A percentile compares a stretch with the other conserved stretches of the same genome.
Evolutionary conservation across 768 basidiomycete species (phyloP).

Genomic region (Cantharellus anzutake): DNA sequence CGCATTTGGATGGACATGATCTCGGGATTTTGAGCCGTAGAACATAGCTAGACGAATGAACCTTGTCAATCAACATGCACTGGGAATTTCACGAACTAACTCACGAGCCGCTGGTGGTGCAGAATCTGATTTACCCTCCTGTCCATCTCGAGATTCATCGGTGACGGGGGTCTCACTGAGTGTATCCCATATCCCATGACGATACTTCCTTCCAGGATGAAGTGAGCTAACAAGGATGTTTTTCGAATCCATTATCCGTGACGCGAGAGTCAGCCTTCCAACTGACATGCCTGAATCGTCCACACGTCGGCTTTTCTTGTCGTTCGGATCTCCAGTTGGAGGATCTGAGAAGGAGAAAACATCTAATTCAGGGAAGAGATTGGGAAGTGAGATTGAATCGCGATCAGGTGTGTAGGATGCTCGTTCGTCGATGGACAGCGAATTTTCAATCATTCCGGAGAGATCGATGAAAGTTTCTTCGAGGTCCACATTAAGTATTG

Average conservation of each 20-base stretch:
- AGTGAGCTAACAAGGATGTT: conserved; percentile 74
- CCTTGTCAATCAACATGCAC: neutral
- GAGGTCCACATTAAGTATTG: conserved; percentile 7
- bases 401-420: neutral
- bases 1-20: neutral
- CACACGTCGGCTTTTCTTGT: conserved; percentile 41
- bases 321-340: conserved; percentile 8
- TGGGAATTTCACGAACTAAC: neutral
- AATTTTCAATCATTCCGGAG: conserved; percentile 5
- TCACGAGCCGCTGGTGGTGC: conserved; percentile 7
- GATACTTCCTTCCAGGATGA: conserved; percentile 61
- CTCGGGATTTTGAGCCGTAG: neutral
- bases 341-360: conserved; percentile 30
- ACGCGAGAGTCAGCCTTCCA: conserved; percentile 55
- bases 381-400: conserved; percentile 21
- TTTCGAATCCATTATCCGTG: conserved; percentile 59
- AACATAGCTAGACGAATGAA: conserved; percentile 3
- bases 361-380: conserved; percentile 68
- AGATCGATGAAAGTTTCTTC: conserved; percentile 9
- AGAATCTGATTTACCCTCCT: conserved; percentile 7
- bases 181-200: conserved; percentile 40
- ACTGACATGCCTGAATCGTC: conserved; percentile 50
- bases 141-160: conserved; percentile 7
- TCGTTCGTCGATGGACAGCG: neutral
- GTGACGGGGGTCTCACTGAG: conserved; percentile 21